Evolutionary conservation across 2,329 filamentous ascomycete species (phyloP), one percentile per base, ranked within the genome.

Genomic region (Apiospora phragmitis): DNA sequence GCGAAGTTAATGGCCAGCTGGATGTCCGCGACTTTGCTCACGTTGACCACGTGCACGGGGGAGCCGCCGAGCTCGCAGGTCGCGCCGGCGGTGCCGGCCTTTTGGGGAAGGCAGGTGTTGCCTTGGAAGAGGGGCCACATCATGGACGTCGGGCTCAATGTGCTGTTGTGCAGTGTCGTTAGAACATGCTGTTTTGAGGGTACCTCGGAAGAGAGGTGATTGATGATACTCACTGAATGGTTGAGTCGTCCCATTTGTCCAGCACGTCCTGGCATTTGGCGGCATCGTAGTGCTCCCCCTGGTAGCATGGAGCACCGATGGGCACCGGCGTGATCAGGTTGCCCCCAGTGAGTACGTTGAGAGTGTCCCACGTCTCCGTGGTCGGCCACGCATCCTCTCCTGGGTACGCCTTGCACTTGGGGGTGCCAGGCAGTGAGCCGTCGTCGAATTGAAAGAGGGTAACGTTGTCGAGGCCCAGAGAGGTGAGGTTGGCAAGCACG

Each of bases 1-100:
- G 84, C 84, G 73, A 87, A 84, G 72, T 85, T 84, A 68, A 86
- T 75, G 0, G 83, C 81, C 1, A 84, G 76, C 76, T 85, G 84
- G 38, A 86, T 78, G 68, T 86, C 82, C 5, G 80, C 79, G 0
- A 84, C 81, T 12, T 75, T 83, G 29, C 77, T 80, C 1, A 79
- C 81, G 24, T 83, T 81, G 41, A 86, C 77, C 0, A 80, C 80
- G 69, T 85, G 85, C 9, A 76, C 73, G 0, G 84, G 82, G 71
- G 80, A 82, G 14, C 81, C 83, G 6, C 84, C 84, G 0, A 82
- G 73, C 0, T 78, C 80, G 72, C 83, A 85, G 1, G 71, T 75
- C 18, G 11, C n/a, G 18, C 32, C 32, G 69, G 70, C 73, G 38
- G 43, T 71, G 42, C 71, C 70, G 55, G 75, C 77, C 26, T 78